Evolutionary conservation across 1,284 basidiomycete species (phyloP), one percentile per base, ranked within the genome.

Genomic region (Leccinum huronense): DNA sequence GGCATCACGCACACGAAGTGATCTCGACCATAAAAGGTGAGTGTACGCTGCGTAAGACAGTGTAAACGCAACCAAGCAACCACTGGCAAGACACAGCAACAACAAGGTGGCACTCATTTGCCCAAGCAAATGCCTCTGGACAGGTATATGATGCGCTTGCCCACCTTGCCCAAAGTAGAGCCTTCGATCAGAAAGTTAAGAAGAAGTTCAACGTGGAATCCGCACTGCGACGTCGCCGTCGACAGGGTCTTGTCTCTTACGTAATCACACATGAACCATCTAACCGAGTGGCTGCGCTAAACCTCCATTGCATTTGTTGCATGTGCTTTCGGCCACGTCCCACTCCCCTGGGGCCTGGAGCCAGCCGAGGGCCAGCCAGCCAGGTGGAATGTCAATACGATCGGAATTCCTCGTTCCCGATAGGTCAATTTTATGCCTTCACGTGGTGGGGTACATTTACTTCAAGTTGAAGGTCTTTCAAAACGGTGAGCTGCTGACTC

Each of bases 1-100:
- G 3, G 56, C 58, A 45, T 63, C 62, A 42, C 73, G 75, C 16
- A 60, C 59, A 38, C 54, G 67, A 38, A 48, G 16, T 19, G 75
- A 75, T 19, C 63, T 70, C 34, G 67, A 74, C 65, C 66, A 59
- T 45, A 75, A 19, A 10, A 16, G 27, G 38, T 66, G 31, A 1
- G 75, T 74, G 66, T 75, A 76, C 36, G 61, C 62, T 16, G 57
- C 59, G 66, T 76, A 75, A 23, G 55, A 62, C 53, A 77, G 55
- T 33, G 60, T 23, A 56, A 63, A 58, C 3, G 45, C 61, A 34
- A 65, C 45, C 53, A 72, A 30, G 36, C 36, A 60, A n/a, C 63
- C 61, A 57, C 19, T 48, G 11, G n/a, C 10, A 7, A 72, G 51
- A 61, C 65, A 75, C 65, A 72, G 64, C 42, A 75, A n/a, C 59